Evolutionary conservation across 352 stramenopile genomes (phyloP).

Genomic region (Globisporangium emineosum): DNA sequence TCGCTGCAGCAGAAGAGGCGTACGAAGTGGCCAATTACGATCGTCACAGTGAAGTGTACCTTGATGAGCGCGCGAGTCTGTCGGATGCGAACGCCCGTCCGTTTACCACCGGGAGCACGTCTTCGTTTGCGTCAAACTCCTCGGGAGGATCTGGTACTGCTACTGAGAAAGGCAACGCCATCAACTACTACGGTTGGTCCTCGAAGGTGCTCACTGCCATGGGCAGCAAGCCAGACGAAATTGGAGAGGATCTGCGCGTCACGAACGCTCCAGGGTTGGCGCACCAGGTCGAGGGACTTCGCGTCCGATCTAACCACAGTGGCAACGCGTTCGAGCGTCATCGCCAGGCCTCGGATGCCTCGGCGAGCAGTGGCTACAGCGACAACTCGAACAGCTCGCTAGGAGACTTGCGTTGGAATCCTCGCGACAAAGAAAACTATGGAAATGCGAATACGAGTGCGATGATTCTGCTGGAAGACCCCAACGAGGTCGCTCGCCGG

Average conservation of each 20-base stretch:
- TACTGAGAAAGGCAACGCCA: slow-evolving; percentile 30
- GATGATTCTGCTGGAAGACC: slow-evolving; percentile 33
- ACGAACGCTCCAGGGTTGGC: slow-evolving; percentile 20
- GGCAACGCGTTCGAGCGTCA: slow-evolving; percentile 27
- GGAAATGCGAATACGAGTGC: slow-evolving; percentile 15
- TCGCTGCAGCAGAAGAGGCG: slow-evolving; percentile 12
- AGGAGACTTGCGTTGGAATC: slow-evolving; percentile 24
- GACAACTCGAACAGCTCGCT: slow-evolving; percentile 24
- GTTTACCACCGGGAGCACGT: slow-evolving; percentile 9
- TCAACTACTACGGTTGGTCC: slow-evolving; percentile 56
- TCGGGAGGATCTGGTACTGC: slow-evolving; percentile 20
- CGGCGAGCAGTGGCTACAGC: slow-evolving; percentile 29
- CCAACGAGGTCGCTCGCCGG: slow-evolving; percentile 37
- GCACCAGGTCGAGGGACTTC: slow-evolving; percentile 8
- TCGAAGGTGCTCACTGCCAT: slow-evolving; percentile 56
- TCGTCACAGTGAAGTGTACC: slow-evolving; percentile 12
- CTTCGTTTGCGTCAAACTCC: slow-evolving; percentile 33
- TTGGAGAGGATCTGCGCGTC: slow-evolving; percentile 28
- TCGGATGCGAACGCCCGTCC: slow-evolving; percentile 19
- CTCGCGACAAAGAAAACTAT: slow-evolving; percentile 5
- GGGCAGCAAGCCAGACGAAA: slow-evolving; percentile 32
- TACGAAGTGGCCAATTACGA: slow-evolving; percentile 33
- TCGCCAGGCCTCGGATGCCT: slow-evolving; percentile 46
- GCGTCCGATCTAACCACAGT: not conserved
- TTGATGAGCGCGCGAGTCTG: slow-evolving; percentile 23